phyloP scores from a whole-genome alignment of 306 rosid genomes.

The Medicago truncatula region DNA sequence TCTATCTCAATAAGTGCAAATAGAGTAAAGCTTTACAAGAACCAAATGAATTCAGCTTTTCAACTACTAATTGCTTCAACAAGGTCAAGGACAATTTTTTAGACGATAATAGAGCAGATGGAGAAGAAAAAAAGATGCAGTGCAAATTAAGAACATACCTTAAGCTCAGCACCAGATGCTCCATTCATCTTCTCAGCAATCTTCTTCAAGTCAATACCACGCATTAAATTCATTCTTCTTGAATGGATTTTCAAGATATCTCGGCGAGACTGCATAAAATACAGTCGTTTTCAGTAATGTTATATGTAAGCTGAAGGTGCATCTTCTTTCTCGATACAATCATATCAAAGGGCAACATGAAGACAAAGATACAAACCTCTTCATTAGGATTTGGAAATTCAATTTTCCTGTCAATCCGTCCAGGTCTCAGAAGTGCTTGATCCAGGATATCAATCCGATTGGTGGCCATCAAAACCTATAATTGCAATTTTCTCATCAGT shows the following conservation, averaged over 20 bases:
- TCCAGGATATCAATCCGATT: slow-evolving; percentile 98
- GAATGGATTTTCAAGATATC: slow-evolving; percentile 98
- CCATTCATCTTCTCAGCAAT: slow-evolving; percentile 99
- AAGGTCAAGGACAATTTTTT: not conserved
- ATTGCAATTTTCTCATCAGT: slow-evolving; percentile 39
- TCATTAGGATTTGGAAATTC: slow-evolving; percentile 98
- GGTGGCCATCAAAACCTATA: slow-evolving; percentile 98
- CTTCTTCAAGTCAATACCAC: slow-evolving; percentile 98
- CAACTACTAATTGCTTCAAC: slow-evolving; percentile 9
- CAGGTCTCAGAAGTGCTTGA: slow-evolving; percentile 99
- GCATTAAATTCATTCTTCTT: slow-evolving; percentile 98
- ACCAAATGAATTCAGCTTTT: not conserved
- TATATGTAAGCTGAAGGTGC: not conserved
- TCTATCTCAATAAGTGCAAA: not conserved
- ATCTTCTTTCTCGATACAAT: slow-evolving; percentile 14
- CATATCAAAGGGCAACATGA: slow-evolving; percentile 23
- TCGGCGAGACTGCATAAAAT: slow-evolving; percentile 75
- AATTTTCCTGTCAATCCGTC: slow-evolving; percentile 94
- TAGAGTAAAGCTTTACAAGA: not conserved
- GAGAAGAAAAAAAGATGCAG: not conserved
- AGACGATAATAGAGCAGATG: slow-evolving; percentile 15
- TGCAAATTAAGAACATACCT: slow-evolving; percentile 58
- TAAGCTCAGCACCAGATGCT: slow-evolving; percentile 99
- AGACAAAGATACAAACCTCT: slow-evolving; percentile 57
- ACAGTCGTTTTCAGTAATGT: slow-evolving; percentile 20